Percentiles rank a stretch among this genome's conserved stretches.
phyloP scores from a whole-genome alignment of 148 eudicot genomes.

The Rhododendron mucronatum region DNA sequence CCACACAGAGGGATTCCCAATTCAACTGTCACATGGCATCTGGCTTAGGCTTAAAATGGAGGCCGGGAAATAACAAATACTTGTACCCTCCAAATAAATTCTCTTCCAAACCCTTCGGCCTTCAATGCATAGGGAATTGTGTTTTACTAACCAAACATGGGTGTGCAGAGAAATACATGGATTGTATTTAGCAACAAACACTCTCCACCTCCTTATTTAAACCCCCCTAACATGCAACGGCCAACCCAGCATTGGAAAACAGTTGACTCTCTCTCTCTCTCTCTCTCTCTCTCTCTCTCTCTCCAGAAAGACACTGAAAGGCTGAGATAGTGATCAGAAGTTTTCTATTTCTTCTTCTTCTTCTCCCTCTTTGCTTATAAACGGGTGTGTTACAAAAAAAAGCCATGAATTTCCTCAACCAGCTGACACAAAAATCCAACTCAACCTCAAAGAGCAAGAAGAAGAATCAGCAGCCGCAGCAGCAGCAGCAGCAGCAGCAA shows the following conservation, averaged over 20 bases:
- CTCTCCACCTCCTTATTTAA: not conserved
- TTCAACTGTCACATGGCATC: not conserved
- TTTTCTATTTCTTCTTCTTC: not conserved
- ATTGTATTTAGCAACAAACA: not conserved
- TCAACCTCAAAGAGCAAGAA: not conserved
- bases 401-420: conserved; percentile 2
- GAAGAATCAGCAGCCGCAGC: conserved; percentile 2
- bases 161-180: not conserved
- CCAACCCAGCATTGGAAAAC: not conserved
- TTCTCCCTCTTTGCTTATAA: not conserved
- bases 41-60: no score
- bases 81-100: not conserved
- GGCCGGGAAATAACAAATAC: not conserved
- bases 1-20: not conserved
- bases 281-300: conserved; percentile 8
- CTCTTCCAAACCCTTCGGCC: not conserved
- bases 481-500: not conserved
- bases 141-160: not conserved
- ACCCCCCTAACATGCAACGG: conserved; percentile 4
- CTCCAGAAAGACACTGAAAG: conserved; percentile 1
- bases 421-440: not conserved
- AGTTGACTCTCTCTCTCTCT: not conserved
- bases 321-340: not conserved
- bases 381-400: not conserved
- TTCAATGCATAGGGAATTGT: not conserved